Evolutionary conservation across 345 rosid species (phyloP), one percentile per base, ranked within the genome.

Genomic region (Gynandropsis gynandra): DNA sequence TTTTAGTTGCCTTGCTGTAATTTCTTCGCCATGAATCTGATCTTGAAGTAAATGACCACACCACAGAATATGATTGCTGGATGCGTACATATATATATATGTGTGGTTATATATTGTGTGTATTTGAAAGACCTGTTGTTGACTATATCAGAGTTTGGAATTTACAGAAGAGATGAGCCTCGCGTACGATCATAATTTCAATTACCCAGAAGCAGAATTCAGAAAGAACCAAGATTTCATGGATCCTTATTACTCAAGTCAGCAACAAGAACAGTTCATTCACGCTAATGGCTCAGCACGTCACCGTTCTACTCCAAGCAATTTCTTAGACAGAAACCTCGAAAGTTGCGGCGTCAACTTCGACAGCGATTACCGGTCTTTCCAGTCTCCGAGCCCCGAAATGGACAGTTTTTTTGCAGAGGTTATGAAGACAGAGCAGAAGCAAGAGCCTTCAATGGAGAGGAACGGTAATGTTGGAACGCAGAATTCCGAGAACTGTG

Each of bases 321-420:
- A 77, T 47, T 62, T 72, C 57, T 16, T 72, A 19, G 80, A 65
- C 12, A 57, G 5, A 2, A 24, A 50, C 61, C 68, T 65, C 41
- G 50, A 38, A 37, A 57, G 52, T 48, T 9, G 13, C 2, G 40
- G n/a, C n/a, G n/a, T n/a, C n/a, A n/a, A n/a, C n/a, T n/a, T 33
- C 1, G 36, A 33, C 36, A 3, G 10, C 11, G 80, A 62, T 42
- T 66, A 31, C 52, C 60, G 31, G 9, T 7, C 1, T 11, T 21
- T 63, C 53, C 55, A 64, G 51, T 41, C 87, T 53, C 66, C 73
- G 7, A 72, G 70, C 47, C 79, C 77, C 14, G 87, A 77, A 32
- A 71, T 69, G 51, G 83, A 77, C 18, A 40, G 58, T 37, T 54
- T 75, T 18, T 53, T 75, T 34, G 63, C 40, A 13, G 68, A 65